Conservation (phyloP, 73 alveolate genomes). For the Urostyla sp. region DNA sequence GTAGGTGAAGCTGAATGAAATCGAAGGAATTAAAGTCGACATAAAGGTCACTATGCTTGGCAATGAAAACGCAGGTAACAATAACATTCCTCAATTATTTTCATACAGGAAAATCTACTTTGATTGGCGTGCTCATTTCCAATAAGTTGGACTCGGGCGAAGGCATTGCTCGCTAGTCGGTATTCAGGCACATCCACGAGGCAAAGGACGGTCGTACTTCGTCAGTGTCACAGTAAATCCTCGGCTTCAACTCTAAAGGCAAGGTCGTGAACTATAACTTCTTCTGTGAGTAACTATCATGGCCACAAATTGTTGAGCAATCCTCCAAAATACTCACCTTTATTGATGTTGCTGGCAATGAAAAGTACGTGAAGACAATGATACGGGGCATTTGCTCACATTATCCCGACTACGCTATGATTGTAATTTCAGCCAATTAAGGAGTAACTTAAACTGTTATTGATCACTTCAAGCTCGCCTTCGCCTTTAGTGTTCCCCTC, state of each 20-base stretch:
- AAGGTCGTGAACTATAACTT: conserved; percentile 83
- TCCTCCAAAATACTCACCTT: conserved; percentile 80
- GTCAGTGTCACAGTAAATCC: conserved; percentile 85
- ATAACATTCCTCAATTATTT: too few species aligned
- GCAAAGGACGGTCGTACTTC: conserved; percentile 88
- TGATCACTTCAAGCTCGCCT: conserved; percentile 85
- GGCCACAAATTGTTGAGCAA: conserved; percentile 75
- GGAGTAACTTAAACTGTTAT: conserved; percentile 77
- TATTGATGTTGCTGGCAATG: conserved; percentile 97
- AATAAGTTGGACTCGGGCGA: conserved; percentile 92
- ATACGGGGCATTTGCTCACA: conserved; percentile 83
- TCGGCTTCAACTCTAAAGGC: conserved; percentile 96
- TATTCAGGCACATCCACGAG: conserved; percentile 92
- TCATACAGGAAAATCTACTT: conserved; percentile 80
- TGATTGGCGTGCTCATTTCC: conserved; percentile 90
- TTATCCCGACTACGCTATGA: conserved; percentile 90
- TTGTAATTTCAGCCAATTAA: conserved; percentile 82
- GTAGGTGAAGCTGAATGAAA: conserved; percentile 81
- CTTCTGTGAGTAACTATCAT: conserved; percentile 59
- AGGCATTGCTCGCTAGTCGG: conserved; percentile 90
- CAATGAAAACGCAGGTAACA: conserved; percentile 89
- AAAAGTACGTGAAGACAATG: conserved; percentile 89
- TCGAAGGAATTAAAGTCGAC: conserved; percentile 82
- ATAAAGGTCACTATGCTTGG: conserved; percentile 90
- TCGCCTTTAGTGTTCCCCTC: conserved; percentile 90